These are phyloP conservation scores for Globisporangium cederbergense DNA, from an alignment of 352 stramenopile species.

Conservation along the genomic window DNA sequence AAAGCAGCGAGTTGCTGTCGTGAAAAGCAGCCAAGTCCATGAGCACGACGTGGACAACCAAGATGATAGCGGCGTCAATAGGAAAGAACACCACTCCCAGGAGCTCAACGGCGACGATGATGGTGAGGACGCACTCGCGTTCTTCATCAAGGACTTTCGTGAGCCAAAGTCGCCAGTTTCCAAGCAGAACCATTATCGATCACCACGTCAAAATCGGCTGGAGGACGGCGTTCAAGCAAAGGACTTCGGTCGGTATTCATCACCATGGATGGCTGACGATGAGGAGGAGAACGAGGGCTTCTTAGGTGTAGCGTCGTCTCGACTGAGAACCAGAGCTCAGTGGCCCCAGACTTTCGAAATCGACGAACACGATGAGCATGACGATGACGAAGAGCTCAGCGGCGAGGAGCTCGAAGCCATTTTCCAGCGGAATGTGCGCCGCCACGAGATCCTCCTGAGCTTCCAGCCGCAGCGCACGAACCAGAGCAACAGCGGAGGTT, in stretches of 20 bases:
- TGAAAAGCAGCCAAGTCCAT: neutral
- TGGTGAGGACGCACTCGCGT: conserved; percentile 32
- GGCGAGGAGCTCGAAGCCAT: conserved; percentile 49
- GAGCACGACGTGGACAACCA: neutral
- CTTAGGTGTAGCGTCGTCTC: neutral
- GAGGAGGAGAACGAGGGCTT: neutral
- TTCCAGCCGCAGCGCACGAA: conserved; percentile 29
- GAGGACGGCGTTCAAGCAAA: neutral
- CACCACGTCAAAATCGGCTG: neutral
- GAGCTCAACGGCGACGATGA: conserved; percentile 13
- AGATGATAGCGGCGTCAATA: neutral
- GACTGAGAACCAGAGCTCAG: neutral
- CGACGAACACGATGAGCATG: conserved; percentile 17
- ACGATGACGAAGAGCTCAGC: conserved; percentile 13
- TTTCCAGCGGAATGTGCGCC: conserved; percentile 59
- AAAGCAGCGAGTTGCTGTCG: neutral
- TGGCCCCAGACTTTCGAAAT: neutral
- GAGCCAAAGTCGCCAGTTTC: conserved; percentile 1
- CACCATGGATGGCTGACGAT: conserved; percentile 4
- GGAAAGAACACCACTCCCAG: neutral
- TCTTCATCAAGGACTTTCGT: conserved; percentile 30
- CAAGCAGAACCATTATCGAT: neutral
- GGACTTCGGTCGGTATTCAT: conserved; percentile 9
- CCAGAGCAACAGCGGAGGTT: neutral
- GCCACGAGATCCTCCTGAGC: conserved; percentile 53